Evolutionary conservation across 2,329 filamentous ascomycete species (phyloP).

Genomic region (Penicillium sp.): DNA sequence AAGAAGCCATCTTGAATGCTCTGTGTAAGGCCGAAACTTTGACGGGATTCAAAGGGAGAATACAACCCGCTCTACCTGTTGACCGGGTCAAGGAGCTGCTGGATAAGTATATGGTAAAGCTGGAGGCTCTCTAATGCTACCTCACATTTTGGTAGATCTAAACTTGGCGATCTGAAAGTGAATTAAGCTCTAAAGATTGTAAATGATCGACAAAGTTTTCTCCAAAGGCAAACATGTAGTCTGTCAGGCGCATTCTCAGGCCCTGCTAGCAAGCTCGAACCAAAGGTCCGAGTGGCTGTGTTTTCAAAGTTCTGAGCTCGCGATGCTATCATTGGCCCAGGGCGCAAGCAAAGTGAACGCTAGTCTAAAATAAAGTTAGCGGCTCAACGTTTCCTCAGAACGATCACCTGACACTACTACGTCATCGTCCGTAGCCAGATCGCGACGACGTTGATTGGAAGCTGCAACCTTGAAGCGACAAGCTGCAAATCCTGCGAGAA

Average conservation of each 20-base stretch:
- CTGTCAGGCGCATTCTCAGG: neutral
- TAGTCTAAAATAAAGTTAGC: neutral
- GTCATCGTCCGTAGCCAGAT: neutral
- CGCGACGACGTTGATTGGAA: constrained; percentile 1
- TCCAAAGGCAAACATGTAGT: too few species aligned
- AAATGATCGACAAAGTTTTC: too few species aligned
- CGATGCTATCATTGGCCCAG: neutral
- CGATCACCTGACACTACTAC: neutral
- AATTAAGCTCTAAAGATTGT: too few species aligned
- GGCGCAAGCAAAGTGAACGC: neutral
- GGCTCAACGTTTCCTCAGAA: neutral
- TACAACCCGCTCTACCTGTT: neutral
- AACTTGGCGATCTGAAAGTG: neutral
- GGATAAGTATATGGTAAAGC: neutral
- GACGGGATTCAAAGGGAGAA: neutral
- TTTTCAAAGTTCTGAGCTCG: neutral
- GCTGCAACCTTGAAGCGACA: neutral
- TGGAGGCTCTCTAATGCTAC: neutral
- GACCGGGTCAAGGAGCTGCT: neutral
- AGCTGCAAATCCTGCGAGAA: constrained; percentile 12
- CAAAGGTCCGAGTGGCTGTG: neutral
- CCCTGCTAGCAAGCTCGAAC: too few species aligned
- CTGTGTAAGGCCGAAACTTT: constrained; percentile 4
- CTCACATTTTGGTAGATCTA: neutral
- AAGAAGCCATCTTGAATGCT: neutral